These are phyloP conservation scores for Dichomitus squalens DNA, from an alignment of 1,284 basidiomycete genomes.

Conservation along the genomic window DNA sequence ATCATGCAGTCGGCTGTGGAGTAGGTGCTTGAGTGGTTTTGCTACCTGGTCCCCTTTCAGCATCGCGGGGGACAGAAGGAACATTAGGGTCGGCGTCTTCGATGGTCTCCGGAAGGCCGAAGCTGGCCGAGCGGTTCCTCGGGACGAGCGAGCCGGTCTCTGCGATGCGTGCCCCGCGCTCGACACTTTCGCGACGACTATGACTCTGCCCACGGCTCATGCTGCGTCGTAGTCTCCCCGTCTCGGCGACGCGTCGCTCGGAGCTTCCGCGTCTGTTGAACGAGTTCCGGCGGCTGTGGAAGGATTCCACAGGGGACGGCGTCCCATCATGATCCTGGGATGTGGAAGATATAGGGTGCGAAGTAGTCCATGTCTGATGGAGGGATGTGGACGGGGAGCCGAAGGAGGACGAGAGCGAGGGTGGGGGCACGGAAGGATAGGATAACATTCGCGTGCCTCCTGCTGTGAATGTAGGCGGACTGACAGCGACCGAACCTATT, in stretches of 20 bases:
- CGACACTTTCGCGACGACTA: slow-evolving; percentile 59
- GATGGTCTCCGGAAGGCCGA: slow-evolving; percentile 20
- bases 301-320: slow-evolving; percentile 51
- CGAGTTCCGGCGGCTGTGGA: slow-evolving; percentile 47
- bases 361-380: slow-evolving; percentile 52
- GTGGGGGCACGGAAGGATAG: slow-evolving; percentile 69
- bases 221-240: slow-evolving; percentile 43
- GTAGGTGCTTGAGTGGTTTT: slow-evolving; percentile 3
- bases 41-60: not conserved
- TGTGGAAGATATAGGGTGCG: slow-evolving; percentile 38
- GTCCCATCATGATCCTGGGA: slow-evolving; percentile 36
- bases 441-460: slow-evolving; percentile 44
- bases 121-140: slow-evolving; percentile 19
- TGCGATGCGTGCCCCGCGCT: slow-evolving; percentile 62
- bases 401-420: slow-evolving; percentile 64
- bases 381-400: slow-evolving; percentile 66
- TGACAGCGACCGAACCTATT: slow-evolving; percentile 50
- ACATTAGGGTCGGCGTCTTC: slow-evolving; percentile 17
- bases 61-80: not conserved
- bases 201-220: slow-evolving; percentile 29
- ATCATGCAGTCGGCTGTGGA: slow-evolving; percentile 13
- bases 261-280: slow-evolving; percentile 44
- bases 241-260: slow-evolving; percentile 39
- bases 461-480: slow-evolving; percentile 37
- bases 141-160: slow-evolving; percentile 40